phyloP scores from a whole-genome alignment of 2,329 filamentous ascomycete species.

The Hypoxylon sp. region DNA sequence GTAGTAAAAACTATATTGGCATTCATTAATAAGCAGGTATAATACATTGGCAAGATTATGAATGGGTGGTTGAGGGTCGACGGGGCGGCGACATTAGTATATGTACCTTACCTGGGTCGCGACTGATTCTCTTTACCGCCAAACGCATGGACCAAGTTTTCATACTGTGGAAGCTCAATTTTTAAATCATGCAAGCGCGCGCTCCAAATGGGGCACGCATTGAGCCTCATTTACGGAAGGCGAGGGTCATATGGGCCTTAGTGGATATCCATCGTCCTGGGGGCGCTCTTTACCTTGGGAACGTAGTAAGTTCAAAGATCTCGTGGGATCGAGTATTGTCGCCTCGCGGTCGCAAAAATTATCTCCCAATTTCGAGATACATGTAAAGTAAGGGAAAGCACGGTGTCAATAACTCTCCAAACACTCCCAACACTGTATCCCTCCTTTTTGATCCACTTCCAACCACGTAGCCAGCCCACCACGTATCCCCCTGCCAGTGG shows the following conservation, averaged over 20 bases:
- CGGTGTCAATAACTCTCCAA: background rate
- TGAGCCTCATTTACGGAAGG: background rate
- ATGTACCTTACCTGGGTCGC: constrained; percentile 5
- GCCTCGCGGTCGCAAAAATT: background rate
- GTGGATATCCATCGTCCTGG: background rate
- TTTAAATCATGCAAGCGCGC: constrained; percentile 6
- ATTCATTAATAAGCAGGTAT: background rate
- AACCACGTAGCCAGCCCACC: constrained; percentile 25
- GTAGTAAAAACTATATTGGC: background rate
- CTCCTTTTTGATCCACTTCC: constrained; percentile 21
- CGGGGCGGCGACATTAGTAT: background rate
- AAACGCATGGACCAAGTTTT: constrained; percentile 36
- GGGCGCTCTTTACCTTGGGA: background rate
- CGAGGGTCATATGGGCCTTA: background rate
- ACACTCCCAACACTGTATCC: constrained; percentile 9
- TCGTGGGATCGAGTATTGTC: background rate
- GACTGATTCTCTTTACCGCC: constrained; percentile 32
- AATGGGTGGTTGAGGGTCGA: background rate
- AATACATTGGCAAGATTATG: constrained; percentile 10
- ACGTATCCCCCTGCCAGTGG: constrained; percentile 22
- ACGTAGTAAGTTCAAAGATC: background rate
- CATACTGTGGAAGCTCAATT: constrained; percentile 19
- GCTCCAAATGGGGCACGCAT: background rate
- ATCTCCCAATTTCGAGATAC: background rate
- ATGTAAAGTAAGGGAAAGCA: background rate